phyloP scores from a whole-genome alignment of 148 eudicot genomes.

The Pouteria glomerata region DNA sequence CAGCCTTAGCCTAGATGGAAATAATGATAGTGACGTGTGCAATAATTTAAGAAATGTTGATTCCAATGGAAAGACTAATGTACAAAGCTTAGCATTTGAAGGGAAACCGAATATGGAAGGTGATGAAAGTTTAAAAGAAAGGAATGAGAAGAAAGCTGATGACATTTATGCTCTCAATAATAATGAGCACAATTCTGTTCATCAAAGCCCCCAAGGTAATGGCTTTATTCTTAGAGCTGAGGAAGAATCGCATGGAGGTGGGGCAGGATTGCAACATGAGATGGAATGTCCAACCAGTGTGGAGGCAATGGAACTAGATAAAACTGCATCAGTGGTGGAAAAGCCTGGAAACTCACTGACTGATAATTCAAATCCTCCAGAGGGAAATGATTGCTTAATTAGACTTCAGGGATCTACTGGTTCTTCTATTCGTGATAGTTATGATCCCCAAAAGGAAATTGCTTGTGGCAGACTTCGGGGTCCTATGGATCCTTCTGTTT shows the following conservation, averaged over 20 bases:
- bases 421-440: constrained; percentile 22
- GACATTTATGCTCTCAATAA: constrained; percentile 23
- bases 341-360: constrained; percentile 8
- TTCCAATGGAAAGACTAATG: constrained; percentile 38
- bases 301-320: constrained; percentile 25
- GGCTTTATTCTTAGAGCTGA: constrained; percentile 26
- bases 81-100: constrained; percentile 27
- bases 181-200: constrained; percentile 21
- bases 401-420: constrained; percentile 25
- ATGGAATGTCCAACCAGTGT: constrained; percentile 18
- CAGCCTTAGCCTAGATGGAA: constrained; percentile 40
- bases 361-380: constrained; percentile 19
- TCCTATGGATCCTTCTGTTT: constrained; percentile 6
- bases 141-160: constrained; percentile 26
- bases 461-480: not conserved
- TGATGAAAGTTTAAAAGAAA: constrained; percentile 28
- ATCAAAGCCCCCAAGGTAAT: constrained; percentile 26
- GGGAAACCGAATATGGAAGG: constrained; percentile 29
- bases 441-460: constrained; percentile 4
- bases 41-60: constrained; percentile 34
- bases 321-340: constrained; percentile 27
- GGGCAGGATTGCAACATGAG: constrained; percentile 30
- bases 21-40: constrained; percentile 34
- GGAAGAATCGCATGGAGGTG: constrained; percentile 30
- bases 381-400: constrained; percentile 28